Base-by-base conservation (phyloP, 371 early-diverging fungal genomes). In the Syncephalastrum racemosum region DNA sequence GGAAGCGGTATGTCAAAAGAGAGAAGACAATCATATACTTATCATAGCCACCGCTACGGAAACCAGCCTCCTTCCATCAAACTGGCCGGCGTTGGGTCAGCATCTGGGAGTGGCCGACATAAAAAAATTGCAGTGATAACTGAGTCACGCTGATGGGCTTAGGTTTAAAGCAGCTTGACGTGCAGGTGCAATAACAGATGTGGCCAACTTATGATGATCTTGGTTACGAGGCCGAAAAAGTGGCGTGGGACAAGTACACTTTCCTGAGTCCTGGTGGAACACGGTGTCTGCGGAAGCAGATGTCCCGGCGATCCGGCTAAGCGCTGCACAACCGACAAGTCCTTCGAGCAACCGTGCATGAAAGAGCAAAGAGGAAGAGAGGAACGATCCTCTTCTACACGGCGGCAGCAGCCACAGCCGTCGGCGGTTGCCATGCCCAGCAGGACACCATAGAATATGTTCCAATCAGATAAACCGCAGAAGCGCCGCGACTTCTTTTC, bases 291-390 rank as follows among this genome's bases (percentile, higher is more conserved):
- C 66, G n/a, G 73, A 69, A 54, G 91, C 79, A 61, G 89, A 89
- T 70, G 89, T 93, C 70, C 77, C 43, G 73, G 81, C 13, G 80
- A 84, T 53, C 79, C 87, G 4, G 58, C 69, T 22, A 64, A 73
- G 50, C 71, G 87, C 3, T 79, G 73, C 55, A 81, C 77, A 18
- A 83, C 85, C 31, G 71, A 77, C 27, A 71, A 77, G 27, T 85
- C 93, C 67, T 75, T 96, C 59, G 71, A 77, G 4, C 93, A 94
- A 61, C 91, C 92, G 19, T 96, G 95, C 93, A 77, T 90, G 51
- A 54, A 63, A 12, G 63, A 65, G 22, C 47, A 74, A 53, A 69
- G 63, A 63, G 59, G n/a, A 27, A 54, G n/a, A 18, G 44, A 45
- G 41, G 42, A 53, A 18, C 53, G 15, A 14, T 31, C 22, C 18